phyloP scores from a whole-genome alignment of 2,329 filamentous ascomycete species.

The Colletotrichum tofieldiae region DNA sequence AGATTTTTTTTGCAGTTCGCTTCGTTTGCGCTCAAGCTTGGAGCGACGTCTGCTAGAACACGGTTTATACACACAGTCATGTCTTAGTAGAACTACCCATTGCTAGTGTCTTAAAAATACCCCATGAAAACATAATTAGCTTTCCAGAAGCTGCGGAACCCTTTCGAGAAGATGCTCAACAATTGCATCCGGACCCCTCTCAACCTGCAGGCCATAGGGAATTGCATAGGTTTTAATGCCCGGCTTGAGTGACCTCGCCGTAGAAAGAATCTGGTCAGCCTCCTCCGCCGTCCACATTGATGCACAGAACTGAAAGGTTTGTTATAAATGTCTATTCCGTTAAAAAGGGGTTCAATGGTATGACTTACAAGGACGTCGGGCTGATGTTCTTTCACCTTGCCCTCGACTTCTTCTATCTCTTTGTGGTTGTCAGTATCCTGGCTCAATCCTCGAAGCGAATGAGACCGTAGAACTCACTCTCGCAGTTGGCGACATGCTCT shows the following conservation, averaged over 20 bases:
- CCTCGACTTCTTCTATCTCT: constrained; percentile 70
- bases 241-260: constrained; percentile 61
- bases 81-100: neutral
- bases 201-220: constrained; percentile 68
- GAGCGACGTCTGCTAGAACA: neutral
- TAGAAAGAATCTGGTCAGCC: constrained; percentile 59
- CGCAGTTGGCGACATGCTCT: constrained; percentile 73
- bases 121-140: neutral
- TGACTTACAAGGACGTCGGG: constrained; percentile 50
- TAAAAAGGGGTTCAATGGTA: too few species aligned
- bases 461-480: constrained; percentile 60
- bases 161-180: constrained; percentile 65
- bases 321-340: neutral
- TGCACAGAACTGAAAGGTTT: constrained; percentile 67
- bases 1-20: neutral
- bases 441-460: neutral
- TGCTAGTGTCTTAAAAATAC: neutral
- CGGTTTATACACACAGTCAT: neutral
- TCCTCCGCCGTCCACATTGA: constrained; percentile 68
- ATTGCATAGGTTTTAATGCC: constrained; percentile 67
- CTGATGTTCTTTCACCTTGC: constrained; percentile 60
- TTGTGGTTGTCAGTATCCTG: constrained; percentile 10
- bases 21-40: neutral
- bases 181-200: constrained; percentile 69
- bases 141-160: constrained; percentile 52